Percentiles rank a stretch among this genome's conserved stretches.
Evolutionary conservation across 108 stramenopile species (phyloP).

Genomic region (Schizochytrium sp.): DNA sequence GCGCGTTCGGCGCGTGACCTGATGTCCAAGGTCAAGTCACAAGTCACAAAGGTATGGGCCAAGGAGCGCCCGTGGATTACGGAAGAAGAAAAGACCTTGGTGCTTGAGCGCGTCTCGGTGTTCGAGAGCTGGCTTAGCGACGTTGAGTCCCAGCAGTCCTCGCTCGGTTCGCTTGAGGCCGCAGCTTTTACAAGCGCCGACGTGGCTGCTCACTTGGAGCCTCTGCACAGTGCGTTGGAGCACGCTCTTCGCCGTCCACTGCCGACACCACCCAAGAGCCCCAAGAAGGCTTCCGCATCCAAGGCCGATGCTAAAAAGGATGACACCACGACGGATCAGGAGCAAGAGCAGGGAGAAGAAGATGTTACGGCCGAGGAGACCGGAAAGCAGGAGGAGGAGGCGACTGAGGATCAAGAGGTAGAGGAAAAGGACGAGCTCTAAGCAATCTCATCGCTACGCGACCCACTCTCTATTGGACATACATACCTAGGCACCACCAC

Average conservation of each 20-base stretch:
- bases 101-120: slow-evolving; percentile 59
- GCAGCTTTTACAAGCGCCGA: not conserved
- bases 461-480: not conserved
- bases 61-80: slow-evolving; percentile 72
- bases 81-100: slow-evolving; percentile 75
- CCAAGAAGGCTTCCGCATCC: slow-evolving; percentile 21
- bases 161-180: not conserved
- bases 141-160: slow-evolving; percentile 60
- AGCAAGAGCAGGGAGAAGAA: slow-evolving; percentile 4
- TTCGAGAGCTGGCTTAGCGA: slow-evolving; percentile 65
- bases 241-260: not conserved
- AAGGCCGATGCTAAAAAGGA: slow-evolving; percentile 38
- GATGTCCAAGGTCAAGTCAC: not conserved
- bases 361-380: slow-evolving; percentile 3
- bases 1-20: slow-evolving; percentile 19
- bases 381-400: slow-evolving; percentile 24
- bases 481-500: not conserved
- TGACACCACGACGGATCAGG: slow-evolving; percentile 20
- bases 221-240: not conserved
- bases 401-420: not conserved
- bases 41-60: slow-evolving; percentile 56
- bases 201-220: not conserved
- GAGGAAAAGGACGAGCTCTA: not conserved
- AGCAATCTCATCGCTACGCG: too few relatives aligned
- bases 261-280: not conserved